These are phyloP conservation scores for Saussurea involucrata DNA, from an alignment of 129 eudicot species.

Conservation along the genomic window DNA sequence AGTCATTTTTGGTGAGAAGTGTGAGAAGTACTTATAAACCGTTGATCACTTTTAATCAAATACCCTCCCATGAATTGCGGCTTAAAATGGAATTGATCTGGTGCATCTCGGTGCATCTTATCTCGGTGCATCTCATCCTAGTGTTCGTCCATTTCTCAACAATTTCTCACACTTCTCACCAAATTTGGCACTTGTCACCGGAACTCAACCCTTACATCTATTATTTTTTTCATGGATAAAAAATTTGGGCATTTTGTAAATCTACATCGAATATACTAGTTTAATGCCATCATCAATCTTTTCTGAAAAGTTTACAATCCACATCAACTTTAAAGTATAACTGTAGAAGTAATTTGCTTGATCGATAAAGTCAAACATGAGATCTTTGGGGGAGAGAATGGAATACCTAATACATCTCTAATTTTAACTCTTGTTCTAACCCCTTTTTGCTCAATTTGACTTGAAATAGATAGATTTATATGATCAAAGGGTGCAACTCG, in stretches of 20 bases:
- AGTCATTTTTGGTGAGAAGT: no score
- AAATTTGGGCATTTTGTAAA: background rate
- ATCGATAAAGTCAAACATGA: background rate
- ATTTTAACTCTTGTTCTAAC: background rate
- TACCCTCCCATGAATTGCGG: no score
- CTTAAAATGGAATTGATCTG: no score
- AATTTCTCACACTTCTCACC: no score
- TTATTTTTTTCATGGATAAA: background rate
- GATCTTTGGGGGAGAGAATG: background rate
- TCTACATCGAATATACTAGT: background rate
- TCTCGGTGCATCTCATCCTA: no score
- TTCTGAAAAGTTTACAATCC: slow-evolving; percentile 4
- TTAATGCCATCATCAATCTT: background rate
- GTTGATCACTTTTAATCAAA: no score
- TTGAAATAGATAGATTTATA: background rate
- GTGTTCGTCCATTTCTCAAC: no score
- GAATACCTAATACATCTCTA: background rate
- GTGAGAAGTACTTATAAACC: no score
- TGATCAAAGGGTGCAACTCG: background rate
- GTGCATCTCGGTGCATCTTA: no score
- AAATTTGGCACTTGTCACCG: no score
- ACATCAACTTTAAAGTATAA: background rate
- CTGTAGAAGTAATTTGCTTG: background rate
- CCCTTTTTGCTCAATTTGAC: background rate
- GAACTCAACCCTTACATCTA: no score